Evolutionary conservation across 2,329 filamentous ascomycete genomes (phyloP), one percentile per base, ranked within the genome.

Genomic region (Cytospora leucostoma): DNA sequence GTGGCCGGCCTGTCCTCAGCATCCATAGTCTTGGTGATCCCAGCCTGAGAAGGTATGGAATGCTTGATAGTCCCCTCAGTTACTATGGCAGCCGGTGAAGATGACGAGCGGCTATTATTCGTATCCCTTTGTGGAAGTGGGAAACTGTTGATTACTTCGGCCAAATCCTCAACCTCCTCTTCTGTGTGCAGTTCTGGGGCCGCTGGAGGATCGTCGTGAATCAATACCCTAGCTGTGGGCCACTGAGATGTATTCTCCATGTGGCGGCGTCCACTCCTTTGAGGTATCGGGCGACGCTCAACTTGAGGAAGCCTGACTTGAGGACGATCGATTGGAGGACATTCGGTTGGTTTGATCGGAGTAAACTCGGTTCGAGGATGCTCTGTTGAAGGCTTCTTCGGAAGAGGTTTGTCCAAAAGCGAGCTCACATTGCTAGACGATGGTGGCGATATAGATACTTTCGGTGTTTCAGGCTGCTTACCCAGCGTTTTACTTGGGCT

Each of bases 201-300:
- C 8, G 59, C 34, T 15, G 62, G 56, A 49, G 44, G 49, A 13
- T 49, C 33, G 47, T 66, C 59, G 56, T 66, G 65, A 56, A 66
- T 66, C 55, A 66, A 19, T n/a, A 65, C 59, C 52, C 65, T 62
- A 62, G 65, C 62, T 56, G 65, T 66, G 10, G 65, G 65, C 65
- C 65, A 66, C 34, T 66, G 61, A 35, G 65, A 63, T 15, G 65
- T 66, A 17, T 66, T 64, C 19, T 65, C 38, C 65, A 66, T 66
- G 56, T 62, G 62, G 51, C 65, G 65, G 50, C 62, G 65, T 57
- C 19, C 49, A 35, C 62, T 66, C 35, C 65, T 66, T 34, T 11
- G 40, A 8, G 65, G 65, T 17, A 66, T 37, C 15, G 65, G 58
- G 13, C 57, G 58, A 21, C 59, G 62, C 34, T 49, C 33, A 0